Evolutionary conservation across 139 green algal genomes (phyloP), one percentile per base, ranked within the genome.

Genomic region (Diplosphaera chodatii): DNA sequence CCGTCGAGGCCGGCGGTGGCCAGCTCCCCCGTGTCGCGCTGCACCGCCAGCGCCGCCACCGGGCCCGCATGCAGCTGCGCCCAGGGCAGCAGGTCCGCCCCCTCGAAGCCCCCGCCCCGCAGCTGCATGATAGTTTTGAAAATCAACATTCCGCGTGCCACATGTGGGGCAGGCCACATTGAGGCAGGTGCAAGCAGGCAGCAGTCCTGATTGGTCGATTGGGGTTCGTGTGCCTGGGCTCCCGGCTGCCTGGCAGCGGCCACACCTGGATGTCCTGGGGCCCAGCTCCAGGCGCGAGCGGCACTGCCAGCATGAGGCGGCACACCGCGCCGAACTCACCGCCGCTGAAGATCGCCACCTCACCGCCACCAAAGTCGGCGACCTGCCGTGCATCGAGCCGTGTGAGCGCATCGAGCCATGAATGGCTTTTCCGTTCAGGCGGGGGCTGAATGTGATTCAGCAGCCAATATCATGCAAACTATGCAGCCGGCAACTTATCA

Each of bases 31-130:
- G 63, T 74, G 22, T 74, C 69, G 16, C 29, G 30, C 27, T 67
- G 63, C 41, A 67, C 41, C 3, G 64, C 69, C 29, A 74, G 55
- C 22, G 55, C 69, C 5, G 56, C 55, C 32, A 74, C 55, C n/a
- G 32, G 40, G 48, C 64, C 69, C 25, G 55, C 64, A 32, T 74
- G 69, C 32, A 63, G 64, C 13, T 68, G 69, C 55, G 41, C 41
- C 69, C 69, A 74, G 2, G 31, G 32, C 30, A 25, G 40, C 31
- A 74, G 31, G 31, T 25, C 31, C 1, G 32, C 55, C 1, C 32
- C 55, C 8, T 40, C 30, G 18, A 40, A 67, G 10, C 64, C 69
- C 31, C 32, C 41, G 55, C 55, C 34, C 34, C 28, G 33, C 20
- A 70, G 33, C 66, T 70, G 66, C n/a, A n/a, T n/a, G n/a, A n/a